Percentiles rank a stretch among this genome's conserved stretches.
phyloP scores from a whole-genome alignment of 495 filamentous ascomycete genomes.

The Immersiella caudata region DNA sequence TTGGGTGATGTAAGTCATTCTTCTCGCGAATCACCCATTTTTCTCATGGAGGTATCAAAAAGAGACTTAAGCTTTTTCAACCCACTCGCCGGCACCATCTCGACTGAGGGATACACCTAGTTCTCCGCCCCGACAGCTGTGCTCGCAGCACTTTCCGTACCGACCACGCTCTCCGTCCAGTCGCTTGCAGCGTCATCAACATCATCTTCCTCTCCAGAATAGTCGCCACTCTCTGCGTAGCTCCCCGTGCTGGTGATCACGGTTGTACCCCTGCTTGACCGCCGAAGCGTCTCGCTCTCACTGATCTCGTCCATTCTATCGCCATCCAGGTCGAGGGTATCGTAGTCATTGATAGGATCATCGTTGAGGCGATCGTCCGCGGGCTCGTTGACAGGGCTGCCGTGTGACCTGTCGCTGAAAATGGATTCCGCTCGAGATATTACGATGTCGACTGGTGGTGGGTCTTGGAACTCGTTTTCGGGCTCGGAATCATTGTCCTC shows the following conservation, averaged over 20 bases:
- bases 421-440: constrained; percentile 5
- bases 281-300: constrained; percentile 35
- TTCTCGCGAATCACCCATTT: not conserved
- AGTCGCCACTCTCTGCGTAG: constrained; percentile 48
- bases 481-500: constrained; percentile 41
- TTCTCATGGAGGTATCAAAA: not conserved
- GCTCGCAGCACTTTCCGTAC: constrained; percentile 27
- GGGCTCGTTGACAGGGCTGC: not conserved
- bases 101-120: not conserved
- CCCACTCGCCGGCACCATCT: constrained; percentile 3
- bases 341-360: constrained; percentile 26
- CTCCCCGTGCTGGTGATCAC: constrained; percentile 62
- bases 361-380: constrained; percentile 24
- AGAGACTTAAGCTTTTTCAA: not conserved
- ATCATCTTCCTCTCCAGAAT: constrained; percentile 20
- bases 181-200: constrained; percentile 39
- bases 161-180: constrained; percentile 42
- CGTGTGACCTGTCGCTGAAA: not conserved
- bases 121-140: constrained; percentile 12
- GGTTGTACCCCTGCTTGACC: constrained; percentile 44
- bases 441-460: constrained; percentile 28
- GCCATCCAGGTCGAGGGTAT: constrained; percentile 27
- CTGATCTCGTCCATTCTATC: constrained; percentile 25
- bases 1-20: not conserved
- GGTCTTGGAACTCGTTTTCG: constrained; percentile 25